Evolutionary conservation across 169 alveolate genomes (phyloP), one percentile per base, ranked within the genome.

Genomic region (Eimeria acervulina): DNA sequence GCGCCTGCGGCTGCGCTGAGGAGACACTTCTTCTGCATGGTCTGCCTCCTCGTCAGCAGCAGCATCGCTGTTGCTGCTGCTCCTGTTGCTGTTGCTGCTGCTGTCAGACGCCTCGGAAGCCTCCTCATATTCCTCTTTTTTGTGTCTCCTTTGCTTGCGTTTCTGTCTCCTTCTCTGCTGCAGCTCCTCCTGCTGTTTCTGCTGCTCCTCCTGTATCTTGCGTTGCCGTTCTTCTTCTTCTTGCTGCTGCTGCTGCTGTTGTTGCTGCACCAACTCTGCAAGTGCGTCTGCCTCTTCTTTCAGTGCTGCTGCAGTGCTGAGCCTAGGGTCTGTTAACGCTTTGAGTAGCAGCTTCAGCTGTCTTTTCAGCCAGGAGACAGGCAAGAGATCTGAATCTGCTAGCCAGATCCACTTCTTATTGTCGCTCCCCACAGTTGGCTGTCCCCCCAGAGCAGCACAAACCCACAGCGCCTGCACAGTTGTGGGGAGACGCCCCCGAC

Each of bases 381-480:
- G 95, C 10, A 90, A 81, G 33, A 31, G 23, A 28, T 13, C 5
- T 7, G 55, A 78, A 17, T 47, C 90, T 4, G 76, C 90, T 28
- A 40, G 63, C 95, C 95, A 90, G 19, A 90, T n/a, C 74, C 85
- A 90, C 44, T 21, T 63, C 36, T 66, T 52, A 68, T 90, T 90
- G 88, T 52, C 81, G 38, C 90, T 63, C 5, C 38, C 66, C 28
- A 28, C 81, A 4, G 83, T 63, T 7, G 95, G 95, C 90, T 74
- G 81, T 31, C 95, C 95, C 19, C 95, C 95, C 66, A 90, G 63
- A 5, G 95, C 95, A 33, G 95, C 95, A 38, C 95, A 90, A 21
- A 90, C 80, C 95, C 95, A 90, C 28, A 90, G 80, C 23, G 55
- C 95, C 19, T 81, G 90, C 17, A 59, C 47, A 52, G 63, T 81